A percentile compares a stretch with the other conserved stretches of the same genome.
Conservation (phyloP, 495 filamentous ascomycete genomes). For the Penicillium paradoxum region DNA sequence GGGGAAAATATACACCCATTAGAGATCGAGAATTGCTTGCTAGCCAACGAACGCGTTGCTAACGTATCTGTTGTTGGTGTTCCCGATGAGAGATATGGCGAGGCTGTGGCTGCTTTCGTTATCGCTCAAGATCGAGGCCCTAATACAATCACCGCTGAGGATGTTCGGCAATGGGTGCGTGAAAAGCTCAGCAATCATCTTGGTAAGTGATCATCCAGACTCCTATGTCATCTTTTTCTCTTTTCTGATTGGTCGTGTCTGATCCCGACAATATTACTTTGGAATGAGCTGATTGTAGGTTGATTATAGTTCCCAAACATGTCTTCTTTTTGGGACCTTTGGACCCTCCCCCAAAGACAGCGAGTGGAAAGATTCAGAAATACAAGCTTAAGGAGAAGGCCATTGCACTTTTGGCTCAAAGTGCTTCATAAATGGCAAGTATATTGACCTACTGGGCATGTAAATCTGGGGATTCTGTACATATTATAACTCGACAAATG, state of each 20-base stretch:
- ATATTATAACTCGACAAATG: neutral
- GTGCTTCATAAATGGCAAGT: neutral
- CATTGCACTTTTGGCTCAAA: slow-evolving; percentile 38
- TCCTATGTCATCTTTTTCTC: neutral
- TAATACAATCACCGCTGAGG: slow-evolving; percentile 30
- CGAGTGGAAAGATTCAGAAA: slow-evolving; percentile 96
- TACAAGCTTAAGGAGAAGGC: slow-evolving; percentile 75
- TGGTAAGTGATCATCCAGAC: slow-evolving; percentile 38
- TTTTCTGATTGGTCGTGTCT: neutral
- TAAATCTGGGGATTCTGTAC: neutral
- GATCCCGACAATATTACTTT: neutral
- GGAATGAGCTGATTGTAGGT: neutral
- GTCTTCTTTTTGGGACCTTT: slow-evolving; percentile 65
- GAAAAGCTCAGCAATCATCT: slow-evolving; percentile 68
- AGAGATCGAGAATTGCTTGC: slow-evolving; percentile 89
- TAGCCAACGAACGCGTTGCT: slow-evolving; percentile 58
- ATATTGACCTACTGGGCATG: neutral
- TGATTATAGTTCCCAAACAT: slow-evolving; percentile 68
- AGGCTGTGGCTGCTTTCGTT: slow-evolving; percentile 81
- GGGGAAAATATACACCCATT: slow-evolving; percentile 96
- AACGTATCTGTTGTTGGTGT: slow-evolving; percentile 83
- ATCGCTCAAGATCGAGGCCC: slow-evolving; percentile 37
- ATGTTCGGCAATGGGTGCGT: slow-evolving; percentile 68
- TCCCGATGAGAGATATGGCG: slow-evolving; percentile 78
- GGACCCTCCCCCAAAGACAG: slow-evolving; percentile 81